Base-by-base conservation (phyloP, 495 filamentous ascomycete genomes). In the Neurospora terricola region DNA sequence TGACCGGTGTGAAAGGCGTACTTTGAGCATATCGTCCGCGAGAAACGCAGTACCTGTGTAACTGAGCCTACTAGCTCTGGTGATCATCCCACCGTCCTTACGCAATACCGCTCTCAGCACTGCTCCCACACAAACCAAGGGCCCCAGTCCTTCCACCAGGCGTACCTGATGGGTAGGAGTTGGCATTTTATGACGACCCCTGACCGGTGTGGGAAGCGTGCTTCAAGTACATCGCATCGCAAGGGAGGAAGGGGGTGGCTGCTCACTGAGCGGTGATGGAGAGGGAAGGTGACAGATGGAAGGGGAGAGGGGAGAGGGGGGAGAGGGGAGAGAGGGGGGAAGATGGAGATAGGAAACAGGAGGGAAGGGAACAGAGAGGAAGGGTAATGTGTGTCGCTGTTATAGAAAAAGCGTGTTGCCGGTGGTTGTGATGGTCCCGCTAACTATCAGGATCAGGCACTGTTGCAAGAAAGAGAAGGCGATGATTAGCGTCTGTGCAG, bases 91-190 rank as follows among this genome's bases (percentile, higher is more conserved):
- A 68, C 71, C 62, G 71, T 68, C 42, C 71, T 72, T 69, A 21
- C 21, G n/a, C 21, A 54, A 23, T 27, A 27, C 21, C 45, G 45
- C 45, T 54, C 21, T 59, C 21, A 59, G 21, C 10, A 68, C 16
- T 45, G 38, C 59, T 69, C 59, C 40, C 62, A 48, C 59, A 68
- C 62, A 38, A 69, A 36, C 69, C 62, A 38, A 69, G 72, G 69
- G 72, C 62, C 72, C 72, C 72, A 73, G 72, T 73, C 72, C 72
- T 73, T 72, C 45, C 59, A 69, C 10, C 59, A 69, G 71, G 71
- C 71, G 48, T 40, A 68, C 71, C 71, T 34, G 59, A 21, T 14
- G 71, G 69, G 54, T 72, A 72, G 59, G 71, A 69, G 38, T 72
- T 72, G 71, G 71, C 54, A 23, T 3, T 9, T 69, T 73, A 69